phyloP scores from a whole-genome alignment of 352 stramenopile species.

The Pythium diclinum region DNA sequence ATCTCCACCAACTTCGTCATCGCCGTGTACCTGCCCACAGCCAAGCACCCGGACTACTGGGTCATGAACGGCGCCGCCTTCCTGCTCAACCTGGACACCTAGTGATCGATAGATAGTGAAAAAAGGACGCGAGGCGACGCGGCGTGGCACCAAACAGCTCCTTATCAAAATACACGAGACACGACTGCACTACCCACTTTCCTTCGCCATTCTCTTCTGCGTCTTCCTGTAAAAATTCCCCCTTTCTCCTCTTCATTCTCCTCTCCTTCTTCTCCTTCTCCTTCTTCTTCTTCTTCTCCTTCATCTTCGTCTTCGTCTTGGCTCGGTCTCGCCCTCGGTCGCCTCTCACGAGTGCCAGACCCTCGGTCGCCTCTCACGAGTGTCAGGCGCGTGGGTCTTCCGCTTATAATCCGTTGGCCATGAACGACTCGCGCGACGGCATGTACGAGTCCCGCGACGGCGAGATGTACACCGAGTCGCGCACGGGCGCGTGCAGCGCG shows the following conservation, averaged over 20 bases:
- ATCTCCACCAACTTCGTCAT: constrained; percentile 98
- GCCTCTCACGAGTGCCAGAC: no score
- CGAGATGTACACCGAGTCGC: constrained; percentile 66
- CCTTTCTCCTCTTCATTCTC: background rate
- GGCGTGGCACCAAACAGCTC: constrained; percentile 4
- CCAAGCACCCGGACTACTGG: constrained; percentile 85
- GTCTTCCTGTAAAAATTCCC: constrained; percentile 7
- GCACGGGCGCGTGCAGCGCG: constrained; percentile 64
- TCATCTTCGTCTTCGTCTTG: background rate
- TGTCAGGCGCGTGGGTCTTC: no score
- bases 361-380: background rate
- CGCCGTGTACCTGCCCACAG: constrained; percentile 87
- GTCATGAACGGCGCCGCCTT: constrained; percentile 91
- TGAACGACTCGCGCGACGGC: constrained; percentile 53
- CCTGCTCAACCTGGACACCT: constrained; percentile 90
- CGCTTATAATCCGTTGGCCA: constrained; percentile 42
- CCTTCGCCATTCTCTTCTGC: constrained; percentile 3
- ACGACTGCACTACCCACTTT: constrained; percentile 7
- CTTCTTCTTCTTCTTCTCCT: background rate
- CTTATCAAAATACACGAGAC: constrained; percentile 8
- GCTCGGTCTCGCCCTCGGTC: background rate
- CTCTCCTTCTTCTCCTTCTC: constrained; percentile 2
- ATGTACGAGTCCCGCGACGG: constrained; percentile 58
- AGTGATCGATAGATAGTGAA: constrained; percentile 3
- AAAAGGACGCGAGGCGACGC: background rate